Conservation (phyloP, 257 asterid species). For the Oldenlandia corymbosa region DNA sequence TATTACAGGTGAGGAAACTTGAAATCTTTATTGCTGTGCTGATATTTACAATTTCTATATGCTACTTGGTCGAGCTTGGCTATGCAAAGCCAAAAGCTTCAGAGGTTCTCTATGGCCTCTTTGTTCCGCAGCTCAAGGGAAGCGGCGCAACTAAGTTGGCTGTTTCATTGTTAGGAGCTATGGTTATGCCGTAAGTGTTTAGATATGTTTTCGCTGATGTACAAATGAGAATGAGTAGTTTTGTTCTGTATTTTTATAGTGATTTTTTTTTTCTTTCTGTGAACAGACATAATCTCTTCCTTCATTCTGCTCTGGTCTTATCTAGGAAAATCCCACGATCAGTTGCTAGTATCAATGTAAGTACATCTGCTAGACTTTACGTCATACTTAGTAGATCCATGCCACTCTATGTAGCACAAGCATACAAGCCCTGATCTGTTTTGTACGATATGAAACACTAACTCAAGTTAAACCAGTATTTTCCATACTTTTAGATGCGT, state of each 20-base stretch:
- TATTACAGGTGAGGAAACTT: constrained; percentile 75
- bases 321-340: constrained; percentile 94
- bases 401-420: background rate
- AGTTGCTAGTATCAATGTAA: constrained; percentile 66
- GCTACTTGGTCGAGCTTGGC: constrained; percentile 80
- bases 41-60: constrained; percentile 69
- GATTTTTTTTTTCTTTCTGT: constrained; percentile 7
- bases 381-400: background rate
- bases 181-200: constrained; percentile 95
- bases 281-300: constrained; percentile 96
- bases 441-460: background rate
- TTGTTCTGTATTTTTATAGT: constrained; percentile 2
- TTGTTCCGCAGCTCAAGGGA: constrained; percentile 84
- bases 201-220: background rate
- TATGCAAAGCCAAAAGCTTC: constrained; percentile 68
- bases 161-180: constrained; percentile 91
- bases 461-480: too few species aligned
- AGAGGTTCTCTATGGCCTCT: constrained; percentile 73
- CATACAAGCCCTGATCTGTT: background rate
- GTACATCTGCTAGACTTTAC: background rate
- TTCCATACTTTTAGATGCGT: too few species aligned
- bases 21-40: constrained; percentile 76
- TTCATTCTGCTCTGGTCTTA: constrained; percentile 92
- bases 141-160: constrained; percentile 86
- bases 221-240: background rate